phyloP scores from a whole-genome alignment of 129 eudicot species.

The Silybum marianum region DNA sequence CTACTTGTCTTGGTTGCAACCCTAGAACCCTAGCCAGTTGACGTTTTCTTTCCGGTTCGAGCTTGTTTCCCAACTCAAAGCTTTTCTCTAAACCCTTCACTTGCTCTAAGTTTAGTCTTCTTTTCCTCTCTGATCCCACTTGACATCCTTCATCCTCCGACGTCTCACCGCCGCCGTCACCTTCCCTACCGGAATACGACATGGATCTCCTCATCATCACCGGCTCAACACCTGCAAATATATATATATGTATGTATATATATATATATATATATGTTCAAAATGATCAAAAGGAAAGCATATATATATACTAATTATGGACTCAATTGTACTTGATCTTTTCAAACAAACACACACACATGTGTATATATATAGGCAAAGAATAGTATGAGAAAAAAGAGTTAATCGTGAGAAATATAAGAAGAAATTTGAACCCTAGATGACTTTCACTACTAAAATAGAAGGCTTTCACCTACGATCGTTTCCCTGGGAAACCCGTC shows the following conservation, averaged over 20 bases:
- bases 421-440: no score
- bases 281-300: not conserved
- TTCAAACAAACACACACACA: not conserved
- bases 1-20: slow-evolving; percentile 84
- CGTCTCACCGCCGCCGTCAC: slow-evolving; percentile 50
- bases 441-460: no score
- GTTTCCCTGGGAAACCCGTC: no score
- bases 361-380: no score
- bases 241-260: not conserved
- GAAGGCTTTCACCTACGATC: no score
- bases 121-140: slow-evolving; percentile 82
- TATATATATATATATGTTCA: not conserved
- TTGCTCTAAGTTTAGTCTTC: slow-evolving; percentile 74
- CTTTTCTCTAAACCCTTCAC: slow-evolving; percentile 88
- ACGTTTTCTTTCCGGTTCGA: slow-evolving; percentile 79
- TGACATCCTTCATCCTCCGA: slow-evolving; percentile 78
- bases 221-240: slow-evolving; percentile 43
- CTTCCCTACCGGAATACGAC: slow-evolving; percentile 67
- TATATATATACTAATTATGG: not conserved
- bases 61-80: slow-evolving; percentile 74
- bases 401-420: no score
- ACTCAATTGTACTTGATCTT: not conserved
- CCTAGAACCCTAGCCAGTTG: slow-evolving; percentile 85
- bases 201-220: slow-evolving; percentile 69
- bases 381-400: no score